Conservation (phyloP, 2,329 filamentous ascomycete genomes). For the Trichoderma polysporum region DNA sequence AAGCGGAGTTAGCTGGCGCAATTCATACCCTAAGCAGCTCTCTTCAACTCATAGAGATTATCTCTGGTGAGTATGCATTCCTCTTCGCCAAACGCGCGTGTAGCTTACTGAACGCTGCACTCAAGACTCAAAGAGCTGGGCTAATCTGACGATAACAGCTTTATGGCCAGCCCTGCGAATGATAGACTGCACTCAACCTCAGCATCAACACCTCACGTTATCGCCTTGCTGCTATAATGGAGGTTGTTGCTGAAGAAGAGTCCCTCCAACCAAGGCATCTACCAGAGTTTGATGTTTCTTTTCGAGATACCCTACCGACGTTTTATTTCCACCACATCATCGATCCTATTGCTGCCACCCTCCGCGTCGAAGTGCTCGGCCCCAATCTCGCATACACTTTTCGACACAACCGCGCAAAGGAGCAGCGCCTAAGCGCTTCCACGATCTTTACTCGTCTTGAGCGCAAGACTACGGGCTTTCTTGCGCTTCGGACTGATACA, state of each 20-base stretch:
- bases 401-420: constrained; percentile 28
- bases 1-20: background rate
- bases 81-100: background rate
- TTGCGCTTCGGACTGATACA: constrained; percentile 26
- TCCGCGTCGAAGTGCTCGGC: constrained; percentile 35
- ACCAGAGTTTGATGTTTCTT: constrained; percentile 28
- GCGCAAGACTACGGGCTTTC: constrained; percentile 36
- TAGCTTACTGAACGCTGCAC: background rate
- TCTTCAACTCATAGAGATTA: background rate
- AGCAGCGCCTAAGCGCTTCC: background rate
- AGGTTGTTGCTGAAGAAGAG: background rate
- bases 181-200: background rate
- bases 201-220: background rate
- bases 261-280: background rate
- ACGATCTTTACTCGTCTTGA: constrained; percentile 24
- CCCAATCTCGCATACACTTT: constrained; percentile 35
- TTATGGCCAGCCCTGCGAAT: background rate
- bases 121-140: background rate
- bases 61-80: background rate
- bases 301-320: constrained; percentile 20
- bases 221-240: background rate
- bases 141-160: background rate
- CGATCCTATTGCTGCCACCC: constrained; percentile 26
- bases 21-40: background rate
- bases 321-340: constrained; percentile 38